Conservation (phyloP, 2,329 filamentous ascomycete species). For the Pseudopithomyces chartarum region DNA sequence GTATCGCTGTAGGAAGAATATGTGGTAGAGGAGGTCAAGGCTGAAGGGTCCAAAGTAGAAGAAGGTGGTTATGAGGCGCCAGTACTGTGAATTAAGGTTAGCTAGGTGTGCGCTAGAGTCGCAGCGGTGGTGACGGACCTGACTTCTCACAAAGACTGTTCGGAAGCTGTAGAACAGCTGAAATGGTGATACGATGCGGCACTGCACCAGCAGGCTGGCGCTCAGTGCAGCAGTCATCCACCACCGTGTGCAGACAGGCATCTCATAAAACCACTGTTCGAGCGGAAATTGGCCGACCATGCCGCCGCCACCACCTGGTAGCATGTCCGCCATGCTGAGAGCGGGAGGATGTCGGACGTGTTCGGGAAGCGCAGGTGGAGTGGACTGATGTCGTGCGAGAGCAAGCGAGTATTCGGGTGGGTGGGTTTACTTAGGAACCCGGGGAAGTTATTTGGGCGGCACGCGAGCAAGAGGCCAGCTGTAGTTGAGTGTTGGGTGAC, state of each 20-base stretch:
- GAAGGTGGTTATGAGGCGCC: constrained; percentile 94
- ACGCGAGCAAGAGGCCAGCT: constrained; percentile 11
- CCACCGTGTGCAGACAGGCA: constrained; percentile 93
- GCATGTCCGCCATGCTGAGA: constrained; percentile 52
- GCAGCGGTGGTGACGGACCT: constrained; percentile 62
- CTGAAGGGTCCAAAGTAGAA: constrained; percentile 96
- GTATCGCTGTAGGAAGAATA: constrained; percentile 98
- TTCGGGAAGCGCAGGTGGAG: neutral
- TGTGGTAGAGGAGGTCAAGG: constrained; percentile 93
- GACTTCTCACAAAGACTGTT: constrained; percentile 86
- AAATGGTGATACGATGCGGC: constrained; percentile 87
- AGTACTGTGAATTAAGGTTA: constrained; percentile 68
- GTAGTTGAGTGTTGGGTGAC: neutral
- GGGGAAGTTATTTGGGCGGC: neutral
- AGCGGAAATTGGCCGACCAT: constrained; percentile 71
- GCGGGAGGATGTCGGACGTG: constrained; percentile 1
- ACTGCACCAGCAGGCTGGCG: constrained; percentile 89
- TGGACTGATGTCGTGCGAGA: neutral
- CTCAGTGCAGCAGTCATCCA: constrained; percentile 94
- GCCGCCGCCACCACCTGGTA: constrained; percentile 48
- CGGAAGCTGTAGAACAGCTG: constrained; percentile 97
- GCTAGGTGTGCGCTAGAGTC: neutral
- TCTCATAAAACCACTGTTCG: constrained; percentile 98
- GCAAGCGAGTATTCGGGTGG: neutral
- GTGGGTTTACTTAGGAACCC: no score